Evolutionary conservation across 805 yeast species (phyloP).

Genomic region (Candida orba): DNA sequence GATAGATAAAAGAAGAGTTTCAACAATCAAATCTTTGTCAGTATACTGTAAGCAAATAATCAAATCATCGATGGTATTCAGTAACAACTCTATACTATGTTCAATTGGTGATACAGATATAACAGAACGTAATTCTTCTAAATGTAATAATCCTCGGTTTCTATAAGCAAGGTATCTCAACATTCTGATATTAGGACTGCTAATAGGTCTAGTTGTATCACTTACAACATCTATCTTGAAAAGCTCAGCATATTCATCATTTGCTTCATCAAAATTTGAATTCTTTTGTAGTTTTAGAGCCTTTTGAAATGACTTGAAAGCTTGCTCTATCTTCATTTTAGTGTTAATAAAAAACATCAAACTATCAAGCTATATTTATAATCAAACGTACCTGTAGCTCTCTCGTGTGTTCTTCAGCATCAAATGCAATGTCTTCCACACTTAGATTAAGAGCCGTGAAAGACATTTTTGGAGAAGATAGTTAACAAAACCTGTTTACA

Average conservation of each 20-base stretch:
- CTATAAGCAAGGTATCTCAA: conserved; percentile 73
- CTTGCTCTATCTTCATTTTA: conserved; percentile 48
- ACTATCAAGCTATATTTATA: too few species aligned
- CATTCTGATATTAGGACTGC: conserved; percentile 63
- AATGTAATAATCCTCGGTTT: conserved; percentile 70
- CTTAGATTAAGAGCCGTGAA: conserved; percentile 75
- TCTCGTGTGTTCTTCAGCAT: conserved; percentile 83
- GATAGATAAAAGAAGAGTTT: conserved; percentile 43
- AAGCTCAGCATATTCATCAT: conserved; percentile 48
- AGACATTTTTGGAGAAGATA: conserved; percentile 30
- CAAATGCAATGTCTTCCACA: conserved; percentile 60
- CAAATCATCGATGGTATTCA: conserved; percentile 49
- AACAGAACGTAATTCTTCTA: conserved; percentile 28
- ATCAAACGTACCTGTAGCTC: conserved; percentile 60
- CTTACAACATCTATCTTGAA: conserved; percentile 63
- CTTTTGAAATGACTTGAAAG: conserved; percentile 63
- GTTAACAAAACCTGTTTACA: conserved; percentile 19
- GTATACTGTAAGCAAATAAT: conserved; percentile 57
- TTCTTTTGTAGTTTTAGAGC: conserved; percentile 61
- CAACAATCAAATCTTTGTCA: conserved; percentile 55
- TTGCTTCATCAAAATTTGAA: conserved; percentile 42
- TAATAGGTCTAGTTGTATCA: conserved; percentile 31
- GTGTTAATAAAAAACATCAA: too few species aligned
- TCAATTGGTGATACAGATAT: conserved; percentile 8
- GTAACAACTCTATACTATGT: conserved; percentile 8